phyloP scores from a whole-genome alignment of 139 green algal genomes.

The Ettlia oleoabundans region DNA sequence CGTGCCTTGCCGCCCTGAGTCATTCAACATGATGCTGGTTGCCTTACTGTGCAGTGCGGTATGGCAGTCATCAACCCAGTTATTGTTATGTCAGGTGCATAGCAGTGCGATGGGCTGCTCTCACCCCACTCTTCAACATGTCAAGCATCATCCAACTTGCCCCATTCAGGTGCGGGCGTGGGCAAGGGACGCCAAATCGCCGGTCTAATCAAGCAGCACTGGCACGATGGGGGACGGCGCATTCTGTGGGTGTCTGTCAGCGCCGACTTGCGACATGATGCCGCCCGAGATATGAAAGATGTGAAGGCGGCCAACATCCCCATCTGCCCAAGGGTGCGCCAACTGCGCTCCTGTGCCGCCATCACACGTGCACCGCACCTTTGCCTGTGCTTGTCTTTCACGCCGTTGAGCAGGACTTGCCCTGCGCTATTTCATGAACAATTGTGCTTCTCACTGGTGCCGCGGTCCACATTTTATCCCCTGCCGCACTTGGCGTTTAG shows the following conservation, averaged over 20 bases:
- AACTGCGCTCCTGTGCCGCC: neutral
- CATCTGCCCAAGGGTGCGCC: conserved; percentile 60
- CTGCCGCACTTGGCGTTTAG: conserved; percentile 2
- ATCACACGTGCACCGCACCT: too few species aligned
- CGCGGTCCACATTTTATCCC: neutral
- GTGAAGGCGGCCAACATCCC: conserved; percentile 49
- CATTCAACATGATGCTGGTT: neutral
- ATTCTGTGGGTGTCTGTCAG: conserved; percentile 83
- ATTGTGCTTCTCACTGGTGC: too few species aligned
- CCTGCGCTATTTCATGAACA: too few species aligned
- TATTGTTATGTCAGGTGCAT: neutral
- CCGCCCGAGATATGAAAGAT: conserved; percentile 81
- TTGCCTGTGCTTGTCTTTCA: too few species aligned
- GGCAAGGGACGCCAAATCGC: conserved; percentile 88
- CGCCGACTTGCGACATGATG: conserved; percentile 78
- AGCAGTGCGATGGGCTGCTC: neutral
- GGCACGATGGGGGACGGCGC: conserved; percentile 45
- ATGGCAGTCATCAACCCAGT: too few species aligned
- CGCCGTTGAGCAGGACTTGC: too few species aligned
- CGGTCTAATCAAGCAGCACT: conserved; percentile 62
- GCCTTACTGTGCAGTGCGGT: neutral
- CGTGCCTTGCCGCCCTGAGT: neutral
- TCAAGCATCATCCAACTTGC: neutral
- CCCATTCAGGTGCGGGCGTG: conserved; percentile 67
- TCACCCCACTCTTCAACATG: neutral